Percentiles rank a stretch among this genome's conserved stretches.
Evolutionary conservation across 2,329 filamentous ascomycete species (phyloP).

Genomic region (Neonectria punicea): DNA sequence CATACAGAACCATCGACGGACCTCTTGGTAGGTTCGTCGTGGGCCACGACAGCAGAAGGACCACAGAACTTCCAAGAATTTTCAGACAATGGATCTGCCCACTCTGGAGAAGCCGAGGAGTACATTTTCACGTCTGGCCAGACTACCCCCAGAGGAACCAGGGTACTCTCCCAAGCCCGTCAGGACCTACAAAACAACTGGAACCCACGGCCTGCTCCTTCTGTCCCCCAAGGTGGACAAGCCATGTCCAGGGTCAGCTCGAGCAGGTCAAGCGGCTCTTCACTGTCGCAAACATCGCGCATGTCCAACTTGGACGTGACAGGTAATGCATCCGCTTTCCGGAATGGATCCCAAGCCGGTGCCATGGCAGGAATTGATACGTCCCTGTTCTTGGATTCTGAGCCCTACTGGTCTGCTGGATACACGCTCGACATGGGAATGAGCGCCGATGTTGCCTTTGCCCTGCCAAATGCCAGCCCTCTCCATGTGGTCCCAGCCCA

Average conservation of each 20-base stretch:
- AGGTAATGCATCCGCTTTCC: slow-evolving; percentile 60
- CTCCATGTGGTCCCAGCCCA: slow-evolving; percentile 67
- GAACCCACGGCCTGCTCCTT: slow-evolving; percentile 52
- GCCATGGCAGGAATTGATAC: slow-evolving; percentile 61
- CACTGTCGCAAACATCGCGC: slow-evolving; percentile 61
- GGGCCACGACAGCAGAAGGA: slow-evolving; percentile 67
- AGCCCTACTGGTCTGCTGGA: slow-evolving; percentile 60
- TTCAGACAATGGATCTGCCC: slow-evolving; percentile 60
- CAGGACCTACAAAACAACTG: slow-evolving; percentile 62
- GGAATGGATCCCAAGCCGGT: slow-evolving; percentile 52
- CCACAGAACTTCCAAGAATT: slow-evolving; percentile 69
- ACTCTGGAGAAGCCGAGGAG: slow-evolving; percentile 65
- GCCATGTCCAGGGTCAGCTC: slow-evolving; percentile 54
- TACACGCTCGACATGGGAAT: slow-evolving; percentile 59
- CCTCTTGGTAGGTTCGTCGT: slow-evolving; percentile 64
- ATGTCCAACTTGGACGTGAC: slow-evolving; percentile 63
- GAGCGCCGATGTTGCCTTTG: slow-evolving; percentile 54
- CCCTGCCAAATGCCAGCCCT: slow-evolving; percentile 54
- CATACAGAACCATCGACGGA: slow-evolving; percentile 69
- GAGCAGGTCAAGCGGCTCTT: slow-evolving; percentile 54
- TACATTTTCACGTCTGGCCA: slow-evolving; percentile 65
- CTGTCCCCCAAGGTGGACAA: slow-evolving; percentile 48
- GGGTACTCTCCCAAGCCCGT: slow-evolving; percentile 52
- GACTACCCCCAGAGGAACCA: slow-evolving; percentile 62
- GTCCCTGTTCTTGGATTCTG: slow-evolving; percentile 62